These are phyloP conservation scores for Stagonosporopsis tanaceti DNA, from an alignment of 2,329 filamentous ascomycete genomes.

Conservation along the genomic window DNA sequence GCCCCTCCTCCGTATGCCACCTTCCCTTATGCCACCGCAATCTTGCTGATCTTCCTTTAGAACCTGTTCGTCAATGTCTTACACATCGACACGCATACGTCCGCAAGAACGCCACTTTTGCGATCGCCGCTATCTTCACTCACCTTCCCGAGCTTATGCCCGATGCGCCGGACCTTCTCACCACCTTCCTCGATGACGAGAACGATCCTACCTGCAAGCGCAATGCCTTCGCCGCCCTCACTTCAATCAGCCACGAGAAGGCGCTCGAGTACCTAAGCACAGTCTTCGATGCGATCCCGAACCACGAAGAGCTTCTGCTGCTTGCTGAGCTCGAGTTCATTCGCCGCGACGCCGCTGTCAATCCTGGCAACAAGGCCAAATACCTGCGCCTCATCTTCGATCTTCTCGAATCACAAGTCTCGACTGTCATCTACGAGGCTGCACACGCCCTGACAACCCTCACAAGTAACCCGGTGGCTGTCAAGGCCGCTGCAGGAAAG, in stretches of 20 bases:
- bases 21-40: neutral
- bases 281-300: conserved; percentile 92
- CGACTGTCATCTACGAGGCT: conserved; percentile 96
- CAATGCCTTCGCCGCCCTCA: conserved; percentile 92
- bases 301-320: conserved; percentile 92
- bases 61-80: conserved; percentile 88
- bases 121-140: conserved; percentile 88
- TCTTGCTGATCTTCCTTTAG: conserved; percentile 29
- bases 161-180: conserved; percentile 91
- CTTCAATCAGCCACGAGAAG: conserved; percentile 91
- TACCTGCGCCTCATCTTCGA: conserved; percentile 97
- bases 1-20: conserved; percentile 73
- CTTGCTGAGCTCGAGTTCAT: conserved; percentile 97
- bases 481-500: conserved; percentile 94
- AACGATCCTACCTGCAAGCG: conserved; percentile 96
- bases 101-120: conserved; percentile 96
- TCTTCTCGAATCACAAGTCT: conserved; percentile 88
- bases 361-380: conserved; percentile 92
- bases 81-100: conserved; percentile 98
- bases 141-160: conserved; percentile 93
- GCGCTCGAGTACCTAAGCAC: conserved; percentile 86
- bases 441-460: conserved; percentile 92
- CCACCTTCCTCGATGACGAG: conserved; percentile 87
- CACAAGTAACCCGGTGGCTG: conserved; percentile 94
- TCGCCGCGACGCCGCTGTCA: conserved; percentile 93